Evolutionary conservation across 1,284 basidiomycete genomes (phyloP).

Genomic region (Cutaneotrichosporon sp.): DNA sequence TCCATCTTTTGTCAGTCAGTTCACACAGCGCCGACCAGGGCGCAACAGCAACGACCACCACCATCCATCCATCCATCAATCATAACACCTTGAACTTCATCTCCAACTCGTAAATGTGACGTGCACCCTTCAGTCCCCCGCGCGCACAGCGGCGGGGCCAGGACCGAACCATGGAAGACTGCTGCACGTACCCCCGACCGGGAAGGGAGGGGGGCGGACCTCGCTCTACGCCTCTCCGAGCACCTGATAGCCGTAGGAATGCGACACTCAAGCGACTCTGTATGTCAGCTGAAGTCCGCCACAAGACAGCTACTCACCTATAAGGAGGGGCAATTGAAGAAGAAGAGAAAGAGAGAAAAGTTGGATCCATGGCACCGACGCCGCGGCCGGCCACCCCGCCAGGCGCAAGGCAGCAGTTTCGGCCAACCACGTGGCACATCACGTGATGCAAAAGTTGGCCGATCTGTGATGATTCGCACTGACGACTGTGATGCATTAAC

Average conservation of each 20-base stretch:
- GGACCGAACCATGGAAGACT: constrained; percentile 26
- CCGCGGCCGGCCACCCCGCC: too few relatives aligned
- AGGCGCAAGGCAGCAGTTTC: background rate
- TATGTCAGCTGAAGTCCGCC: constrained; percentile 8
- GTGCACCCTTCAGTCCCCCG: constrained; percentile 13
- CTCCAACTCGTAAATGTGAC: constrained; percentile 14
- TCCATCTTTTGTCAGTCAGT: too few relatives aligned
- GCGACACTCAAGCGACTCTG: constrained; percentile 38
- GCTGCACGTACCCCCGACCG: constrained; percentile 32
- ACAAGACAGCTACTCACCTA: constrained; percentile 19
- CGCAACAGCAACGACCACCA: too few relatives aligned
- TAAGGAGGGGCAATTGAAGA: constrained; percentile 27
- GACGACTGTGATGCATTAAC: too few relatives aligned
- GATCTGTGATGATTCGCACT: too few relatives aligned
- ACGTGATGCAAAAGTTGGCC: constrained; percentile 1
- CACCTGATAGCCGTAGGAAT: constrained; percentile 32
- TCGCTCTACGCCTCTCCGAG: constrained; percentile 36
- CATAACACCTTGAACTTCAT: background rate
- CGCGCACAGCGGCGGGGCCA: background rate
- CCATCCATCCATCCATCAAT: too few relatives aligned
- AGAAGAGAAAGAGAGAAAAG: constrained; percentile 5
- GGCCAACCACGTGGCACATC: background rate
- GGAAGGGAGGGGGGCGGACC: constrained; percentile 26
- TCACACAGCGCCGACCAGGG: too few relatives aligned
- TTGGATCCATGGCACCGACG: too few relatives aligned